Evolutionary conservation across 768 basidiomycete species (phyloP), one percentile per base, ranked within the genome.

Genomic region (Mycena polygramma): DNA sequence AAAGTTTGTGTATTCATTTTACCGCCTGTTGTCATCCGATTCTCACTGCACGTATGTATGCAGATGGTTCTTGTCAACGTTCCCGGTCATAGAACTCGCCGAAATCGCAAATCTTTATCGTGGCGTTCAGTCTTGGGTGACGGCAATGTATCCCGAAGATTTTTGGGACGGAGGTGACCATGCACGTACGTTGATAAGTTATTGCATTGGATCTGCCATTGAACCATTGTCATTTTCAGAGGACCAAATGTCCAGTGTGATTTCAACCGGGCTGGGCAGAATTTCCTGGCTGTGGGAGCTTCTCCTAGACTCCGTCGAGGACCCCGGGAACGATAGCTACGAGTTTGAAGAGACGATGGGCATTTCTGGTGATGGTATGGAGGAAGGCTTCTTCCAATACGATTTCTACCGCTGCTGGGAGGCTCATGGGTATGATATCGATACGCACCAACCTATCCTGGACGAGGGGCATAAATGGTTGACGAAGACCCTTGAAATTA

Each of bases 201-300:
- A n/a, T n/a, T n/a, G n/a, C n/a, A n/a, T n/a, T n/a, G n/a, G n/a
- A n/a, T n/a, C n/a, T n/a, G n/a, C n/a, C n/a, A n/a, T n/a, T n/a
- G n/a, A n/a, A n/a, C n/a, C n/a, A n/a, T n/a, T n/a, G n/a, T n/a
- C n/a, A n/a, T n/a, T n/a, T n/a, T n/a, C n/a, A n/a, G n/a, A n/a
- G n/a, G 19, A 26, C n/a, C n/a, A 7, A n/a, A 35, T 39, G 39
- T 61, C 35, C 2, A 13, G 26, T 6, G 48, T 61, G 19, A 49
- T 61, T 9, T 61, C 59, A 0, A 49, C 6, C 20, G 59, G 59
- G n/a, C n/a, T 61, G 1, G 59, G 35, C 13, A 35, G 30, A n/a
- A n/a, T 49, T 30, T 11, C 30, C 30, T 60, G 48, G 46, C 36
- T 61, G 30, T 61, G 59, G 59, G 5, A 51, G 20, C 36, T 61